Conservation (phyloP, 108 stramenopile genomes). For the Cyclotella sp. region DNA sequence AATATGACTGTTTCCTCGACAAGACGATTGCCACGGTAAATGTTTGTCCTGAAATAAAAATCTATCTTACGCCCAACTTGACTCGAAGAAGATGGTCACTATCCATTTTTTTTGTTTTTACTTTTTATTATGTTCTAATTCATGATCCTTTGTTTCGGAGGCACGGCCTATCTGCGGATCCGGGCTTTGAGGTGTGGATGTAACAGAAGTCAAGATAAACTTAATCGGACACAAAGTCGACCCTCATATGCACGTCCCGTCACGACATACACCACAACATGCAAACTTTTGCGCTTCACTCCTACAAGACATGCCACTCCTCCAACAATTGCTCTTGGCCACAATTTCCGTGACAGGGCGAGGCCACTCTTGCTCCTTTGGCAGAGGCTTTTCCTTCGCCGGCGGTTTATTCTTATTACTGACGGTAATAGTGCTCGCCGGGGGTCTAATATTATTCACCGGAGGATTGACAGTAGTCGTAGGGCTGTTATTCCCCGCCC, state of each 20-base stretch:
- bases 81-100: too few relatives aligned
- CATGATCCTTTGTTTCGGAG: too few relatives aligned
- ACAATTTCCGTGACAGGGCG: neutral
- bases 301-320: constrained; percentile 17
- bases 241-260: constrained; percentile 8
- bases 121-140: too few relatives aligned
- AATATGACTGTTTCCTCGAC: too few relatives aligned
- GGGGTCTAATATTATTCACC: neutral
- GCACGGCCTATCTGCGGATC: too few relatives aligned
- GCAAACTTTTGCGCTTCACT: constrained; percentile 11
- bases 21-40: too few relatives aligned
- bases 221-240: neutral
- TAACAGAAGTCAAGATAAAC: neutral
- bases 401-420: neutral
- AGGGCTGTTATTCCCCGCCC: neutral
- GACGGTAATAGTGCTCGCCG: neutral
- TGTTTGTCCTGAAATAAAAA: too few relatives aligned
- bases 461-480: neutral
- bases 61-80: too few relatives aligned
- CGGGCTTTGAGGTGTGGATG: too few relatives aligned
- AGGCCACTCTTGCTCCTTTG: neutral
- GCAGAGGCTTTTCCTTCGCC: neutral
- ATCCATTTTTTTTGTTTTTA: too few relatives aligned
- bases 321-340: constrained; percentile 16
- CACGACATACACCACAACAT: constrained; percentile 9